Conservation (phyloP, 176 grass and related monocot genomes). For the Triticum monococcum region DNA sequence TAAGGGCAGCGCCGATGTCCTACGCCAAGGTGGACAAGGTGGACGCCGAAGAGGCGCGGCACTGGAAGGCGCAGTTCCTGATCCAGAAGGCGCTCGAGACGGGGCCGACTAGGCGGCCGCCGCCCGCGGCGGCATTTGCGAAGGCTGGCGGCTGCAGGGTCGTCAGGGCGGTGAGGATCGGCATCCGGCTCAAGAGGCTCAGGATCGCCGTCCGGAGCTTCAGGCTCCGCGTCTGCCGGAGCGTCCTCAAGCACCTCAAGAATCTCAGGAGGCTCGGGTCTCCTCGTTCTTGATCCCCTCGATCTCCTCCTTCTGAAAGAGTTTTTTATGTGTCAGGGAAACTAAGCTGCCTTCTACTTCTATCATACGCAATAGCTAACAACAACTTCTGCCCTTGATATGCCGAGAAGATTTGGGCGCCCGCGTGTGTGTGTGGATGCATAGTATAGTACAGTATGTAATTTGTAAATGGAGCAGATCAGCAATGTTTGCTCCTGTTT, state of each 20-base stretch:
- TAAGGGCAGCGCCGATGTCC: slow-evolving; percentile 35
- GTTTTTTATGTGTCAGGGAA: background rate
- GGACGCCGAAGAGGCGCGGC: slow-evolving; percentile 50
- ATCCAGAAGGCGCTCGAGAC: slow-evolving; percentile 69
- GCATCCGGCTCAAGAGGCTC: slow-evolving; percentile 51
- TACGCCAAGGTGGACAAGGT: slow-evolving; percentile 75
- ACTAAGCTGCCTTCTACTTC: background rate
- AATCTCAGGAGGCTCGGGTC: slow-evolving; percentile 30
- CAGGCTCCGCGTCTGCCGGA: slow-evolving; percentile 37
- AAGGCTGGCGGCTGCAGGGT: background rate
- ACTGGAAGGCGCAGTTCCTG: slow-evolving; percentile 62
- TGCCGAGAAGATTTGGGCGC: background rate
- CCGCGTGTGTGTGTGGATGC: background rate
- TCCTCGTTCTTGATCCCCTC: background rate
- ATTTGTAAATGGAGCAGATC: background rate
- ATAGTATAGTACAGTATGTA: slow-evolving; percentile 15
- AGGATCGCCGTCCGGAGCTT: slow-evolving; percentile 34
- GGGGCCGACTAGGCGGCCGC: slow-evolving; percentile 3
- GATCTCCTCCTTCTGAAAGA: no score
- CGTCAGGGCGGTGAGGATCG: slow-evolving; percentile 22
- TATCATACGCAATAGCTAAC: background rate
- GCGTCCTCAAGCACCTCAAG: slow-evolving; percentile 36
- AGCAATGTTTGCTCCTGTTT: slow-evolving; percentile 6
- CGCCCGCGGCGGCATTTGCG: background rate
- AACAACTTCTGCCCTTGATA: slow-evolving; percentile 14